These are phyloP conservation scores for Tricholoma saponaceum DNA, from an alignment of 768 basidiomycete genomes.

Conservation along the genomic window DNA sequence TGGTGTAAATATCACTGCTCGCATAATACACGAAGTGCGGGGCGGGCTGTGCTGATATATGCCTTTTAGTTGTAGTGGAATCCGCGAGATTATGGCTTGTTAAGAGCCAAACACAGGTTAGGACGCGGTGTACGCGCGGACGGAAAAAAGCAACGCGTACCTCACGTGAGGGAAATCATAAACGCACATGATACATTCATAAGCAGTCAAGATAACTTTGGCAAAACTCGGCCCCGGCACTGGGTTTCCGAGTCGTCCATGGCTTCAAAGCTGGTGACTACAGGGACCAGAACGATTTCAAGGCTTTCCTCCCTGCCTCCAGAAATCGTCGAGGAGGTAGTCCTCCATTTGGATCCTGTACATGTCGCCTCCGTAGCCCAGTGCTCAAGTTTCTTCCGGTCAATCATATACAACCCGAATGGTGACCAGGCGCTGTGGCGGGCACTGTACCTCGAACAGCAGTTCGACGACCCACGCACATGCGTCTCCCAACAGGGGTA, in stretches of 20 bases:
- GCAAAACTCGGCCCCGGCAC: too few species aligned
- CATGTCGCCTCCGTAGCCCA: constrained; percentile 53
- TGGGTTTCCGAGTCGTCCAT: too few species aligned
- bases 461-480: constrained; percentile 61
- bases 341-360: constrained; percentile 55
- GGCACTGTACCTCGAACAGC: constrained; percentile 55
- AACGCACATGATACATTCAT: background rate
- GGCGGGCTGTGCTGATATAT: constrained; percentile 13
- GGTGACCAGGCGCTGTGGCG: constrained; percentile 62
- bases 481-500: constrained; percentile 36
- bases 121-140: too few species aligned
- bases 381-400: constrained; percentile 39
- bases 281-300: constrained; percentile 9
- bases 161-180: background rate
- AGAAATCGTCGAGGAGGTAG: constrained; percentile 58
- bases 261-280: too few species aligned
- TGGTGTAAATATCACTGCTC: constrained; percentile 29
- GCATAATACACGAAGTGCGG: constrained; percentile 32
- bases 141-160: background rate
- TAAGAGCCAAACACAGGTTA: too few species aligned
- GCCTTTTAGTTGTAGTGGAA: too few species aligned
- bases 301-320: constrained; percentile 40
- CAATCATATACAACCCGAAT: constrained; percentile 40
- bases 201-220: too few species aligned
- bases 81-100: too few species aligned